These are phyloP conservation scores for Paramecium sexaurelia DNA, from an alignment of 73 alveolate species.

Conservation along the genomic window DNA sequence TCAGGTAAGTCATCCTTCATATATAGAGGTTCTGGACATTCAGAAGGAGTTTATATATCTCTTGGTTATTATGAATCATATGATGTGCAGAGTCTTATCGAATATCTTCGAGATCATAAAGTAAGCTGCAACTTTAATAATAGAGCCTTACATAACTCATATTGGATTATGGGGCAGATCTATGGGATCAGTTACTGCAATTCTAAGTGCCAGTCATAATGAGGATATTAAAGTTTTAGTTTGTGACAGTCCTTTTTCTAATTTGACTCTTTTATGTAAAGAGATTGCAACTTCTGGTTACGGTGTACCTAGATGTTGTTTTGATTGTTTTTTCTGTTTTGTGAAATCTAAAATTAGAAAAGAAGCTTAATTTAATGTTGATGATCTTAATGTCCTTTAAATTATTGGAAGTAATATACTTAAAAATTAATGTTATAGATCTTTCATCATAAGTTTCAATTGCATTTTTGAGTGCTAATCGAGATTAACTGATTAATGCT, in stretches of 20 bases:
- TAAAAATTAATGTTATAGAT: not conserved
- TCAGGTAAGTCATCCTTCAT: not conserved
- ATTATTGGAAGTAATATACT: not conserved
- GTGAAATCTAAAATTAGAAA: not conserved
- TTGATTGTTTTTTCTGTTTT: conserved; percentile 35
- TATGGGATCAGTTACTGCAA: conserved; percentile 93
- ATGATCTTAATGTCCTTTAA: not conserved
- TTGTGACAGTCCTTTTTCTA: conserved; percentile 39
- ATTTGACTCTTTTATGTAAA: not conserved
- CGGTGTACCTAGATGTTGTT: conserved; percentile 1
- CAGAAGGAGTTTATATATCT: conserved; percentile 93
- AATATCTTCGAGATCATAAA: conserved; percentile 72
- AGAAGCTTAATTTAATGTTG: conserved; percentile 28
- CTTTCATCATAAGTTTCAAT: not conserved
- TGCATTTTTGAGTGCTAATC: not conserved
- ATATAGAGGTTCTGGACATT: conserved; percentile 84
- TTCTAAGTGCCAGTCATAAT: conserved; percentile 70
- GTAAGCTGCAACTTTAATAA: not conserved
- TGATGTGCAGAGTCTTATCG: conserved; percentile 76
- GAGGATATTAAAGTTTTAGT: not conserved
- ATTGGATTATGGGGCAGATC: conserved; percentile 94
- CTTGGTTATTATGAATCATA: conserved; percentile 85
- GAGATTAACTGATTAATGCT: not conserved
- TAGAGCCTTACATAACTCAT: conserved; percentile 68
- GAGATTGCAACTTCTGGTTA: not conserved